These are phyloP conservation scores for Maudiozyma serrabonitensis DNA, from an alignment of 805 yeast genomes.

Conservation along the genomic window DNA sequence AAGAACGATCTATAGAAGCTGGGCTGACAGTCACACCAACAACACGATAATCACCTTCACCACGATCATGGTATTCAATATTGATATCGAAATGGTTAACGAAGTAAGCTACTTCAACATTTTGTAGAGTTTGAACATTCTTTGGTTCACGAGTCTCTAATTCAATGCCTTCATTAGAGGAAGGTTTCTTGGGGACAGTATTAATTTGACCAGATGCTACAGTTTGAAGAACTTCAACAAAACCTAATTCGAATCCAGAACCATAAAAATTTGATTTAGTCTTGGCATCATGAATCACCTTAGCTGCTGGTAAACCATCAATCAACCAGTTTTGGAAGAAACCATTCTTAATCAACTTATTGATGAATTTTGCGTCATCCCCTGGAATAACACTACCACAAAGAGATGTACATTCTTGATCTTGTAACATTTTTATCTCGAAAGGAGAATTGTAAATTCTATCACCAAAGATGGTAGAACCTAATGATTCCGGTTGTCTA, in stretches of 20 bases:
- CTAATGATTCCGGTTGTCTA: conserved; percentile 81
- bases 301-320: conserved; percentile 92
- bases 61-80: conserved; percentile 75
- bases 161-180: conserved; percentile 8
- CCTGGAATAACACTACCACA: conserved; percentile 54
- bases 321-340: conserved; percentile 87
- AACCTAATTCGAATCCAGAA: conserved; percentile 74
- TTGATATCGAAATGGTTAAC: conserved; percentile 72
- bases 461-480: conserved; percentile 91
- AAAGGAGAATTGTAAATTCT: conserved; percentile 91
- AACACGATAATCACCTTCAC: conserved; percentile 61
- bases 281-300: conserved; percentile 43
- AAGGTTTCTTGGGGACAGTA: background rate
- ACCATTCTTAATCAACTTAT: conserved; percentile 69
- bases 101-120: conserved; percentile 42
- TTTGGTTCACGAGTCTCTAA: conserved; percentile 13
- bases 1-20: conserved; percentile 40
- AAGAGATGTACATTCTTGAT: conserved; percentile 54
- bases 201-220: conserved; percentile 2
- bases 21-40: conserved; percentile 85
- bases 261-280: conserved; percentile 60
- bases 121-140: conserved; percentile 11
- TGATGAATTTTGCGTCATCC: conserved; percentile 64
- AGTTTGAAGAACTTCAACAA: conserved; percentile 40
- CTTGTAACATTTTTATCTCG: conserved; percentile 65